Base-by-base conservation (phyloP, 2,329 filamentous ascomycete genomes). In the Blastomyces silverae region DNA sequence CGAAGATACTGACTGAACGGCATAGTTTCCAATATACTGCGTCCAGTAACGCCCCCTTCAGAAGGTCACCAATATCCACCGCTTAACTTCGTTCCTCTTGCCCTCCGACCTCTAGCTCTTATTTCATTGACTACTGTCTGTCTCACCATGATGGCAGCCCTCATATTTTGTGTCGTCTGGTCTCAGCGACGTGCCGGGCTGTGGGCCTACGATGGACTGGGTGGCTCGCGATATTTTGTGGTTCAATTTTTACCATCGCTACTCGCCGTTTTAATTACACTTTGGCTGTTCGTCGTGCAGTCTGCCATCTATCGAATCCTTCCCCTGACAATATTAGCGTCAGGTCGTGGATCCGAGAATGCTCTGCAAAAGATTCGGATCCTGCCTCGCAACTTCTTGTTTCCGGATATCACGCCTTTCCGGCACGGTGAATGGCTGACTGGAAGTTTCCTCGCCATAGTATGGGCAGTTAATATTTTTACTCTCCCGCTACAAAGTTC, bases 221-320 rank as follows among this genome's bases (percentile, higher is more conserved):
- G 89, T 66, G 88, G 88, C 61, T 83, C 82, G 10, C 83, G 87
- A 68, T 96, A 95, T 76, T 96, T 97, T 74, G 77, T 95, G 58
- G 94, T 96, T 75, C 85, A 91, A 67, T 90, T 96, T 68, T 79
- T 97, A 1, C 92, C 93, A 1, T 91, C 92, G 64, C 79, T 96
- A 0, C 73, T 95, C 17, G 90, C 87, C 0, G 86, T 86, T 25
- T 69, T 88, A 15, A 78, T 96, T 46, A 81, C 94, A 57, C 75
- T 97, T 7, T 96, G 90, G 81, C 83, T 90, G 0, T 88, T 96
- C 71, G 85, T 87, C 69, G 80, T 96, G 50, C 84, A 91, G 69
- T 82, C 84, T 0, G 86, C 92, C 2, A 83, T 92, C n/a, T 86
- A 89, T 68, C 87, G 93, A 65, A 84, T 90, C 15, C 80, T 89